Base-by-base conservation (phyloP, 129 eudicot genomes). In the Flaveria bidentis region DNA sequence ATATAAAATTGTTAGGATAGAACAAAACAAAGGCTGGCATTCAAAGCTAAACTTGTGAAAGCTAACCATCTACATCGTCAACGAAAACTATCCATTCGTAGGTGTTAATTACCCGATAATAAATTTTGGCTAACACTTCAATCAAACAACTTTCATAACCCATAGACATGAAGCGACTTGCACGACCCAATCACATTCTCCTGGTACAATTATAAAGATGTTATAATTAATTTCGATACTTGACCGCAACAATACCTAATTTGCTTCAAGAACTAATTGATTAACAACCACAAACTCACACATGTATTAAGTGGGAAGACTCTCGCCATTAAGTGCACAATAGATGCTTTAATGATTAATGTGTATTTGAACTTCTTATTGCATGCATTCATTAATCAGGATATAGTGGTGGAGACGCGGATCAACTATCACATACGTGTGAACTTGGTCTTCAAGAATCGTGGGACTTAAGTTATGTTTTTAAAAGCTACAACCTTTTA, bases 381-480 rank as follows among this genome's bases (percentile, higher is more conserved):
- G 60, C 63, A 26, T 44, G 16, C 63, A 73, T 78, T 28, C 42
- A 17, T 66, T 3, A 11, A 45, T 45, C 50, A 23, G 74, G 20
- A 64, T 28, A 41, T 80, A 55, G 83, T 65, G 75, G 79, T 9
- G 52, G 23, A 80, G 51, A 73, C 20, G 36, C 74, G 74, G 78
- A 56, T 49, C 73, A 71, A 33, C 33, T 33, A 36, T 22, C 53
- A 78, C 77, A 49, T 75, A 20, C 78, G 78, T 71, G 82, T 79
- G 74, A 66, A 73, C 62, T 80, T 80, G 33, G 62, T 61, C 79
- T 73, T 26, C 62, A 73, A 80, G 79, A 80, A 51, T 68, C 84
- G 75, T 80, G 75, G 42, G 26, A 74, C 64, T 80, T 66, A 73
- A 73, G 84, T 41, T 42, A 74, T 14, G 63, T 80, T 74, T 73